phyloP scores from a whole-genome alignment of 1,284 basidiomycete species.

The Anthracocystis panici-leucophaei region DNA sequence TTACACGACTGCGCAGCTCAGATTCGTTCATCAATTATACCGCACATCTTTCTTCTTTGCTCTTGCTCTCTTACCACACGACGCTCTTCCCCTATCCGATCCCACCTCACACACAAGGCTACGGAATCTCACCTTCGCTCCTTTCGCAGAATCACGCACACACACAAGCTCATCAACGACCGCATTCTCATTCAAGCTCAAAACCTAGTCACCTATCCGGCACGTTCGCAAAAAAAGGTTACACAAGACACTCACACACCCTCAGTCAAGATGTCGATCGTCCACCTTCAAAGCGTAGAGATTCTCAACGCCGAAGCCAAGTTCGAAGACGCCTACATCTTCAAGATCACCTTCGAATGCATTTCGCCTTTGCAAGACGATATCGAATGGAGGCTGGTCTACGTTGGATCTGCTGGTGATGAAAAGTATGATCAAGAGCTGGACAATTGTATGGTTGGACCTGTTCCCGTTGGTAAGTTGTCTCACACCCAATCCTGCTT shows the following conservation, averaged over 20 bases:
- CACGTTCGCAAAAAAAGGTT: neutral
- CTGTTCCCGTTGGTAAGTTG: slow-evolving; percentile 77
- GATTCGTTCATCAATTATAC: neutral
- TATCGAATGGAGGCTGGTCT: slow-evolving; percentile 96
- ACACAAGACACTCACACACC: neutral
- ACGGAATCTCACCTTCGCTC: neutral
- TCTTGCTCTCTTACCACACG: neutral
- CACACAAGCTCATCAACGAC: neutral
- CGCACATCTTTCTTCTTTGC: neutral
- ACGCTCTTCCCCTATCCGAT: neutral
- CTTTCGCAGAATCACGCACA: neutral
- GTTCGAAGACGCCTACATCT: slow-evolving; percentile 82
- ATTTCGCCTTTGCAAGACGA: slow-evolving; percentile 93
- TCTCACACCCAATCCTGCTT: neutral
- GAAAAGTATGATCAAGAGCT: slow-evolving; percentile 94
- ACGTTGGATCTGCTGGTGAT: slow-evolving; percentile 92
- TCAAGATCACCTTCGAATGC: slow-evolving; percentile 97
- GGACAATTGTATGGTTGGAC: slow-evolving; percentile 82
- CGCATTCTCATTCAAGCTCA: neutral
- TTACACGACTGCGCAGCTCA: slow-evolving; percentile 5
- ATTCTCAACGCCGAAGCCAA: slow-evolving; percentile 65
- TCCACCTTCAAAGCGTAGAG: slow-evolving; percentile 66
- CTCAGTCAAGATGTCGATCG: slow-evolving; percentile 62
- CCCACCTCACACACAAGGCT: neutral
- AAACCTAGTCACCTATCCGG: neutral